Evolutionary conservation across 75 land plant genomes (phyloP).

Genomic region (Pinus tabuliformis): DNA sequence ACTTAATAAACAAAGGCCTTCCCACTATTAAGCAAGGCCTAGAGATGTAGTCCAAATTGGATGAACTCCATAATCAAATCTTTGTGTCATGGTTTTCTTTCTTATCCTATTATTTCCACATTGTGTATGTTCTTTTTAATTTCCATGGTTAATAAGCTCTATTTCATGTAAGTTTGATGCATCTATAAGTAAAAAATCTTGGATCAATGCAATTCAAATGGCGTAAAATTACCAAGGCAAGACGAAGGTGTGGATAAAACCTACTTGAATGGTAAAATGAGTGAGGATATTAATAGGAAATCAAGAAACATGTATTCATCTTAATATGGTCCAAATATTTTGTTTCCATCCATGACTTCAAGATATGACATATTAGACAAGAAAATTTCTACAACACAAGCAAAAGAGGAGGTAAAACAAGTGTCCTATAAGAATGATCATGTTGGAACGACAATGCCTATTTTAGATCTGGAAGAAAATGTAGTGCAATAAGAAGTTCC

Average conservation of each 20-base stretch:
- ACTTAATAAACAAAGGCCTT: too few species aligned
- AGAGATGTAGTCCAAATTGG: too few species aligned
- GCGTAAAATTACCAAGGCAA: background rate
- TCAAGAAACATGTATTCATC: background rate
- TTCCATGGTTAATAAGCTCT: too few species aligned
- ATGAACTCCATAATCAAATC: too few species aligned
- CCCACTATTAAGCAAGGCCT: too few species aligned
- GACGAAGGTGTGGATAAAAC: constrained; percentile 4
- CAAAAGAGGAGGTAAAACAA: background rate
- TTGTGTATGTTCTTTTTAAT: too few species aligned
- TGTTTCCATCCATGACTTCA: background rate
- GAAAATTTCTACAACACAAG: background rate
- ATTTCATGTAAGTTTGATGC: too few species aligned
- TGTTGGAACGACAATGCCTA: background rate
- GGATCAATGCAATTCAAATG: background rate
- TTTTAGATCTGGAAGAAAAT: background rate
- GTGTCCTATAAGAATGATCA: background rate
- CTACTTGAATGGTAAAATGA: background rate
- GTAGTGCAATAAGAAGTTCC: constrained; percentile 2
- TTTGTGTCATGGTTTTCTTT: too few species aligned
- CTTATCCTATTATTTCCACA: too few species aligned
- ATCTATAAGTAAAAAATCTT: too few species aligned
- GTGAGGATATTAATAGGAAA: background rate
- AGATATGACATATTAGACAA: background rate
- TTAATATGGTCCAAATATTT: background rate